These are phyloP conservation scores for Ulota crispa DNA, from an alignment of 225 moss, liverwort and hornwort species.

Conservation along the genomic window DNA sequence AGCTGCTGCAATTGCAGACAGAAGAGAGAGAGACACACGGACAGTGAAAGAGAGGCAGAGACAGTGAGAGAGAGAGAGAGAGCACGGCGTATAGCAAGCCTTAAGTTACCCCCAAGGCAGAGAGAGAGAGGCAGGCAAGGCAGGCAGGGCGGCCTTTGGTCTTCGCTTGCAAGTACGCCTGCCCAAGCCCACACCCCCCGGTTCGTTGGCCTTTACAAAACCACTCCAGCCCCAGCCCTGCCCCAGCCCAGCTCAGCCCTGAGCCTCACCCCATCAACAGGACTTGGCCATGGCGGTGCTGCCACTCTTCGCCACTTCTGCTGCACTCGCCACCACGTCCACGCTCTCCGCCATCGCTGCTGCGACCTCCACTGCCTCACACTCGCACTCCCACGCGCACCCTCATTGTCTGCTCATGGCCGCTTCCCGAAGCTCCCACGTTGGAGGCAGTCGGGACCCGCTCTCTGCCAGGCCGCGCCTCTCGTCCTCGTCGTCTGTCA, in stretches of 20 bases:
- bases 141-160: slow-evolving; percentile 3
- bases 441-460: slow-evolving; percentile 38
- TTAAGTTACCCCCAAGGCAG: background rate
- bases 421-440: slow-evolving; percentile 47
- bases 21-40: background rate
- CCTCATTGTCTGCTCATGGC: slow-evolving; percentile 29
- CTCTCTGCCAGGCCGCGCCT: slow-evolving; percentile 38
- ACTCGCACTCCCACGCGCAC: background rate
- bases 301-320: slow-evolving; percentile 18
- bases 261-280: background rate
- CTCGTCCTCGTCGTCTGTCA: slow-evolving; percentile 32
- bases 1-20: no score
- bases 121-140: background rate
- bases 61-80: background rate
- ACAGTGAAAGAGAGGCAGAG: background rate
- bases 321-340: background rate
- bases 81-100: slow-evolving; percentile 12
- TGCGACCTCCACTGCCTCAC: background rate
- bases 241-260: background rate
- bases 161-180: slow-evolving; percentile 18
- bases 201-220: slow-evolving; percentile 33
- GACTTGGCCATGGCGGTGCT: slow-evolving; percentile 33
- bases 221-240: slow-evolving; percentile 5
- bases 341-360: background rate
- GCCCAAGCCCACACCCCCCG: slow-evolving; percentile 20